A percentile compares a stretch with the other conserved stretches of the same genome.
Conservation (phyloP, 176 grass and related monocot species). For the Tillandsia fasciculata region DNA sequence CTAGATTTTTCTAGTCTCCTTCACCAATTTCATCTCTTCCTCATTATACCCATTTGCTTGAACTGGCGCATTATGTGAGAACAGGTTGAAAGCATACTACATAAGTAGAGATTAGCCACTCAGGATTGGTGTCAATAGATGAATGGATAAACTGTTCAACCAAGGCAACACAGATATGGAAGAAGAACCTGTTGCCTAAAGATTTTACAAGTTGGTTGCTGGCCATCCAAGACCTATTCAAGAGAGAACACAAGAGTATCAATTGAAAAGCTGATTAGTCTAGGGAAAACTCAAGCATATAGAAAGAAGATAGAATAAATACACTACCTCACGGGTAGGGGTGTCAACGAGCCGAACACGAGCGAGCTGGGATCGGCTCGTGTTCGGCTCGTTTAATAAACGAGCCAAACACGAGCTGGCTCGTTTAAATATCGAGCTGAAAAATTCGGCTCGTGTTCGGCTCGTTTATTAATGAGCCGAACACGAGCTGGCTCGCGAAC, state of each 20-base stretch:
- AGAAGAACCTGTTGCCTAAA: too few species aligned
- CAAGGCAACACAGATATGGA: constrained; percentile 8
- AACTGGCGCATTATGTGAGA: constrained; percentile 89
- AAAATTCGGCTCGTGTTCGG: too few species aligned
- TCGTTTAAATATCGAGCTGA: too few species aligned
- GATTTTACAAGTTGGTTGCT: too few species aligned
- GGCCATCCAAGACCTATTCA: constrained; percentile 82
- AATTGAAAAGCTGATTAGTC: neutral
- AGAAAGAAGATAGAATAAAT: constrained; percentile 1
- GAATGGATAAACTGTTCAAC: neutral
- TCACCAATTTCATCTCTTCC: constrained; percentile 97
- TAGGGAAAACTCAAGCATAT: constrained; percentile 5
- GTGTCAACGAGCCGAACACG: too few species aligned
- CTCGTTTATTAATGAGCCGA: too few species aligned
- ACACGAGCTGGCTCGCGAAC: too few species aligned
- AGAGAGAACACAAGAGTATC: neutral
- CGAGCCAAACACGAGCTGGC: too few species aligned
- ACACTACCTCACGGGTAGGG: too few species aligned
- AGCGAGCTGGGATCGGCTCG: too few species aligned
- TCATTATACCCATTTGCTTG: constrained; percentile 93
- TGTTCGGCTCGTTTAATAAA: too few species aligned
- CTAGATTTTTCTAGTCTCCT: constrained; percentile 92
- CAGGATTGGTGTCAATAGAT: neutral
- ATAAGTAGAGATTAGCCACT: constrained; percentile 24
- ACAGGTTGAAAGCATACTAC: constrained; percentile 98